A percentile compares a stretch with the other conserved stretches of the same genome.
These are phyloP conservation scores for Leccinum uliginosum DNA, from an alignment of 768 basidiomycete genomes.

Conservation along the genomic window DNA sequence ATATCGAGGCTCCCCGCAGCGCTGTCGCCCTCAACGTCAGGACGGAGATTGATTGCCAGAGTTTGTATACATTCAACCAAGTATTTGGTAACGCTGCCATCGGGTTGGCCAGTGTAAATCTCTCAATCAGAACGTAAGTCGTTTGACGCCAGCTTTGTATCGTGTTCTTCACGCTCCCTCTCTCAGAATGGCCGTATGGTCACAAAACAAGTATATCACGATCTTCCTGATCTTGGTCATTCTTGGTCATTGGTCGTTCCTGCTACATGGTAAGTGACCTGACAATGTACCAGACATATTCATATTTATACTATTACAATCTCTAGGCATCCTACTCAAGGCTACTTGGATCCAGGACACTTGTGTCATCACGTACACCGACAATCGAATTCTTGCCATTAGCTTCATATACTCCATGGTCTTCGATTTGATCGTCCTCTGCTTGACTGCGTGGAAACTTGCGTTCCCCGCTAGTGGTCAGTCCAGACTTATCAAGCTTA, in stretches of 20 bases:
- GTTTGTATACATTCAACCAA: constrained; percentile 64
- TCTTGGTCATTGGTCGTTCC: constrained; percentile 67
- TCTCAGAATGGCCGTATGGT: constrained; percentile 67
- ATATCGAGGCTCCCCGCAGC: constrained; percentile 29
- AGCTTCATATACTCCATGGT: constrained; percentile 74
- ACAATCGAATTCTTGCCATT: constrained; percentile 55
- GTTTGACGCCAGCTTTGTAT: background rate
- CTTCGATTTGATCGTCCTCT: constrained; percentile 62
- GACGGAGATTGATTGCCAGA: constrained; percentile 59
- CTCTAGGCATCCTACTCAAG: constrained; percentile 52
- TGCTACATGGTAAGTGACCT: constrained; percentile 51
- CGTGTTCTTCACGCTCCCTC: constrained; percentile 1
- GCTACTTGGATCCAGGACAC: constrained; percentile 50
- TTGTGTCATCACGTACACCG: constrained; percentile 57
- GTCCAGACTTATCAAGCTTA: constrained; percentile 54
- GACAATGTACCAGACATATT: background rate
- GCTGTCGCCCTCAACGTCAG: constrained; percentile 57
- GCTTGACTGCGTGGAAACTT: constrained; percentile 60
- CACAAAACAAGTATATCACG: constrained; percentile 50
- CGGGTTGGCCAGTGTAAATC: constrained; percentile 67
- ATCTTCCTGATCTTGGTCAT: constrained; percentile 51
- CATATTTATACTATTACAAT: background rate
- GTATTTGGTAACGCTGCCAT: constrained; percentile 63
- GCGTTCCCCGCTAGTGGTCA: constrained; percentile 44
- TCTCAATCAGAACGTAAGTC: constrained; percentile 62